Conservation (phyloP, 2,329 filamentous ascomycete species). For the Penicillium sp. region DNA sequence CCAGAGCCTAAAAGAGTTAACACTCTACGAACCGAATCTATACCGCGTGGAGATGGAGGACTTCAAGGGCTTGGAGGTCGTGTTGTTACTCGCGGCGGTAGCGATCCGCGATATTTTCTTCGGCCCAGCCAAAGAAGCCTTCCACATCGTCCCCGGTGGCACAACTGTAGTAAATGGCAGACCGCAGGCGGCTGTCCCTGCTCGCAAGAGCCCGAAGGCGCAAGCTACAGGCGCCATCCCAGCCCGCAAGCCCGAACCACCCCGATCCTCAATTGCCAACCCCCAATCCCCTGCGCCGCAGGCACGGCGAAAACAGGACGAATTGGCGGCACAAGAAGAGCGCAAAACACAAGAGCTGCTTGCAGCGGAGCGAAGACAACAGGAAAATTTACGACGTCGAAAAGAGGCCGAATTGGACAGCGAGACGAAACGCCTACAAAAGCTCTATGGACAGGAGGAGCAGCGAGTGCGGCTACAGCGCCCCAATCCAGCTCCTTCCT, state of each 20-base stretch:
- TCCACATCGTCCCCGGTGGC: slow-evolving; percentile 60
- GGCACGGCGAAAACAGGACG: slow-evolving; percentile 34
- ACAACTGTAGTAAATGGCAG: not conserved
- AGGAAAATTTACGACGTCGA: slow-evolving; percentile 52
- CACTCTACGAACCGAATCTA: slow-evolving; percentile 91
- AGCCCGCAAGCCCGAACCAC: slow-evolving; percentile 5
- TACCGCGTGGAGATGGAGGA: slow-evolving; percentile 90
- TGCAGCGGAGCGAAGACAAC: slow-evolving; percentile 39
- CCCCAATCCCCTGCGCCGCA: slow-evolving; percentile 15
- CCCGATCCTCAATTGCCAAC: slow-evolving; percentile 11
- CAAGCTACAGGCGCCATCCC: slow-evolving; percentile 16
- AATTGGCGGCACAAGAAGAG: slow-evolving; percentile 48
- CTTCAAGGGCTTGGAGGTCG: slow-evolving; percentile 85
- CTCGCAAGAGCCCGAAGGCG: slow-evolving; percentile 37
- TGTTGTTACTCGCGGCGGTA: slow-evolving; percentile 63
- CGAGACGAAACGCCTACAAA: slow-evolving; percentile 72
- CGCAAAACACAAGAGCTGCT: slow-evolving; percentile 54
- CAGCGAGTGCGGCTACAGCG: slow-evolving; percentile 28
- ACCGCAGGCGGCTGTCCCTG: slow-evolving; percentile 2
- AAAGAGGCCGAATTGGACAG: slow-evolving; percentile 62
- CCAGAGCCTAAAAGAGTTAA: slow-evolving; percentile 72
- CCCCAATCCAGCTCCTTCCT: slow-evolving; percentile 6
- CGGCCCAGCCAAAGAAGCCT: slow-evolving; percentile 67
- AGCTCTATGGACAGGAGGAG: slow-evolving; percentile 54
- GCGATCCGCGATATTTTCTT: slow-evolving; percentile 65